Evolutionary conservation across 2,329 filamentous ascomycete genomes (phyloP).

Genomic region (Aspergillus sp.): DNA sequence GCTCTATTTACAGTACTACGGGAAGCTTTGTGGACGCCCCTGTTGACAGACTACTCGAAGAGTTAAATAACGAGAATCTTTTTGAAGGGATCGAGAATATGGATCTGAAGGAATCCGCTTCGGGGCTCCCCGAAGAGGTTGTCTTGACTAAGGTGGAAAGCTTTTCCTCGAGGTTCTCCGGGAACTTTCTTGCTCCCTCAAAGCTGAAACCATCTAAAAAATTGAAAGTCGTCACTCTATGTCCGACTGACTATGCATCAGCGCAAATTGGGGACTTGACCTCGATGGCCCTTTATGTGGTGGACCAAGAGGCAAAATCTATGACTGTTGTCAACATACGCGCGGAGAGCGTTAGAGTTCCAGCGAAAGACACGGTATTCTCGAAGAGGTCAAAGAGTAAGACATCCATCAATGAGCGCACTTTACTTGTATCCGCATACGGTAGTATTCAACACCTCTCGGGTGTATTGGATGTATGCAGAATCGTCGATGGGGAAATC

Average conservation of each 20-base stretch:
- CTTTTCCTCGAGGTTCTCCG: conserved; percentile 56
- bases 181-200: conserved; percentile 27
- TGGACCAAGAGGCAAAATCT: conserved; percentile 66
- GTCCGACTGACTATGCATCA: conserved; percentile 42
- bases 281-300: conserved; percentile 58
- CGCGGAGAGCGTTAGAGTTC: conserved; percentile 45
- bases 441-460: conserved; percentile 58
- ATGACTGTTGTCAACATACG: conserved; percentile 67
- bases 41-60: conserved; percentile 68
- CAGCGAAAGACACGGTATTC: conserved; percentile 26
- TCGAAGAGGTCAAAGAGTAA: conserved; percentile 27
- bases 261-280: conserved; percentile 32
- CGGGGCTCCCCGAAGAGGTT: conserved; percentile 71
- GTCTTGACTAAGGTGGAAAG: conserved; percentile 69
- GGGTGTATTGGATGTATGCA: conserved; percentile 71
- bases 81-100: conserved; percentile 70
- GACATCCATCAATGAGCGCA: conserved; percentile 22
- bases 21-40: conserved; percentile 68
- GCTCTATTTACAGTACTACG: conserved; percentile 48
- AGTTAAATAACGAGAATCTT: conserved; percentile 61
- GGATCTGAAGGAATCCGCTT: conserved; percentile 70
- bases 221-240: conserved; percentile 63
- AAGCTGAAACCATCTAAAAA: conserved; percentile 25
- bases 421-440: conserved; percentile 37
- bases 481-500: conserved; percentile 64